phyloP scores from a whole-genome alignment of 176 grass and related monocot genomes.

The Bromus sterilis region DNA sequence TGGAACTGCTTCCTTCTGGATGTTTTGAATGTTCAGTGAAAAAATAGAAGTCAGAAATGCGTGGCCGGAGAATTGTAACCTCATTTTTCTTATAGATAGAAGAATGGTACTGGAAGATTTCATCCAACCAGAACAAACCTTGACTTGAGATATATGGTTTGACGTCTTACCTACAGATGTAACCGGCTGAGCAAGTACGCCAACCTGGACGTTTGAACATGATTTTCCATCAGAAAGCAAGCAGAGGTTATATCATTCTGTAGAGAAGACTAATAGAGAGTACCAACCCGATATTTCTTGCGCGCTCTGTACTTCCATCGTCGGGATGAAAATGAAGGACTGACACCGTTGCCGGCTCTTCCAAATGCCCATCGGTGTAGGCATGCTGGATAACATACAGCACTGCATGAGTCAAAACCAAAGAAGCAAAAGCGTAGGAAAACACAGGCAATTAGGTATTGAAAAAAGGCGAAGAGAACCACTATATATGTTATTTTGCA shows the following conservation, averaged over 20 bases:
- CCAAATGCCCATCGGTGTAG: conserved; percentile 72
- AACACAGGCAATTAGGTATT: not conserved
- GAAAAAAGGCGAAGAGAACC: not conserved
- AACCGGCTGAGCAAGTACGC: conserved; percentile 54
- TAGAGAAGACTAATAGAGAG: not conserved
- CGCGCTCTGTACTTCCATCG: conserved; percentile 38
- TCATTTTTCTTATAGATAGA: not conserved
- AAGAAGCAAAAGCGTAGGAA: not conserved
- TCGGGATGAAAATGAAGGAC: conserved; percentile 52
- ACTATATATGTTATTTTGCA: not conserved
- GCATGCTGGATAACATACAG: conserved; percentile 52
- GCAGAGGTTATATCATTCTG: not conserved
- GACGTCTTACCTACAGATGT: conserved; percentile 35
- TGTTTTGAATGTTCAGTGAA: conserved; percentile 11
- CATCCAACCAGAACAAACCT: not conserved
- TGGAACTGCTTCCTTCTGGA: conserved; percentile 15
- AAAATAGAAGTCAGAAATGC: not conserved
- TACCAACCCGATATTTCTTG: conserved; percentile 54
- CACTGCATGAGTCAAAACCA: conserved; percentile 9
- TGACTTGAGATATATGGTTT: not conserved
- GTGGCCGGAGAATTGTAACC: not conserved
- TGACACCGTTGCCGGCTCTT: conserved; percentile 44
- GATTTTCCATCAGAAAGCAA: not conserved
- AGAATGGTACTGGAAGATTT: not conserved
- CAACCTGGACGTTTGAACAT: conserved; percentile 20